Percentiles rank a stretch among this genome's conserved stretches.
Evolutionary conservation across 2,329 filamentous ascomycete species (phyloP).

Genomic region (Colletotrichum sp.): DNA sequence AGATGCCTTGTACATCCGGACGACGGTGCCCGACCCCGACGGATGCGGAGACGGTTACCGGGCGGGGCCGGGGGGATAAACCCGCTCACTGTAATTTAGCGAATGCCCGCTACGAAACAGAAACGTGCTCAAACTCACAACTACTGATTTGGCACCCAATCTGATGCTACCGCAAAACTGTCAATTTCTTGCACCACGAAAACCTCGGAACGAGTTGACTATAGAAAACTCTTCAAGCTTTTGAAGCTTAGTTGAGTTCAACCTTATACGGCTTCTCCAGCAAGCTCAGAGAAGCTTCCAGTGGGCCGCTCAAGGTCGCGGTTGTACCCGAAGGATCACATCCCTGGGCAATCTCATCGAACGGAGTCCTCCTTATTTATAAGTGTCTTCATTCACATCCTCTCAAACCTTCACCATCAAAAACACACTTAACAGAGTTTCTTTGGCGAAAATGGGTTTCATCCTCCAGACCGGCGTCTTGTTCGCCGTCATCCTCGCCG

Average conservation of each 20-base stretch:
- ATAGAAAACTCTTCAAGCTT: neutral
- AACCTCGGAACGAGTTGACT: neutral
- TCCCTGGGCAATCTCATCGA: neutral
- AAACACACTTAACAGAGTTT: neutral
- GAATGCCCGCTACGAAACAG: neutral
- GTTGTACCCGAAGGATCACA: neutral
- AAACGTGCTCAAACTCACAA: neutral
- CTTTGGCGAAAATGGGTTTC: neutral
- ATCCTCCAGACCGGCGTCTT: slow-evolving; percentile 11
- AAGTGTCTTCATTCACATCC: neutral
- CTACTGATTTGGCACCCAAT: neutral
- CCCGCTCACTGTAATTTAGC: neutral
- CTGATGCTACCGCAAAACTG: neutral
- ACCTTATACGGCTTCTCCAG: neutral
- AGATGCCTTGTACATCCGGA: neutral
- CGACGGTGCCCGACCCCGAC: neutral
- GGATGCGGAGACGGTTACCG: neutral
- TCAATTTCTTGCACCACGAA: neutral
- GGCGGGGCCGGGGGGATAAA: neutral
- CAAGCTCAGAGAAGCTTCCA: neutral
- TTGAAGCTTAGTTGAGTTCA: neutral
- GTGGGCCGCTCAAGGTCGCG: neutral
- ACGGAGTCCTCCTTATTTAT: neutral
- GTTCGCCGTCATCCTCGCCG: slow-evolving; percentile 19
- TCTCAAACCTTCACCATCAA: neutral